Evolutionary conservation across 176 grass and related monocot genomes (phyloP).

Genomic region (Ensete glaucum): DNA sequence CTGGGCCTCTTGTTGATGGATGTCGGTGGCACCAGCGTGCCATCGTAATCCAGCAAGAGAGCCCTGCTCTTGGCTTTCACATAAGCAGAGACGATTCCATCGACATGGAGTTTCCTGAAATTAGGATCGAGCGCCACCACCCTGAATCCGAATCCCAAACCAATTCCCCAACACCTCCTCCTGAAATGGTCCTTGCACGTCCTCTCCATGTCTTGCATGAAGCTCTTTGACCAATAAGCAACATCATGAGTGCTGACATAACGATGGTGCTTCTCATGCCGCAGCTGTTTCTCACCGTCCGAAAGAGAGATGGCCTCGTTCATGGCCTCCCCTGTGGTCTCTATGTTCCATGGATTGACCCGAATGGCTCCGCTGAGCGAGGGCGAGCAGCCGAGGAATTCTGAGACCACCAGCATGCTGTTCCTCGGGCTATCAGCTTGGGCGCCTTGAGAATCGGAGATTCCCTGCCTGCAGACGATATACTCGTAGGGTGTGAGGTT

Average conservation of each 20-base stretch:
- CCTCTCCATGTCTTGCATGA: constrained; percentile 16
- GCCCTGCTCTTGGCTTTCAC: constrained; percentile 1
- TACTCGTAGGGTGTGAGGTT: constrained; percentile 20
- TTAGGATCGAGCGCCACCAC: constrained; percentile 22
- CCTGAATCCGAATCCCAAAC: constrained; percentile 10
- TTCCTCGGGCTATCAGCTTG: not conserved
- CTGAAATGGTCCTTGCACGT: constrained; percentile 11
- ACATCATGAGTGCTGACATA: constrained; percentile 24
- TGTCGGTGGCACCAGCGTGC: constrained; percentile 10
- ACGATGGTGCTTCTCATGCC: constrained; percentile 16
- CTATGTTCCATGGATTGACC: constrained; percentile 21
- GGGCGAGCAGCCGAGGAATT: constrained; percentile 13
- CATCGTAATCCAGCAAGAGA: constrained; percentile 19
- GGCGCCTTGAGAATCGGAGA: not conserved
- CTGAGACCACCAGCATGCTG: constrained; percentile 19
- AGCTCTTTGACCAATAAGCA: constrained; percentile 14
- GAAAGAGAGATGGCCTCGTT: constrained; percentile 5
- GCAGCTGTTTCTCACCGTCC: constrained; percentile 4
- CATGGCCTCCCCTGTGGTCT: constrained; percentile 4
- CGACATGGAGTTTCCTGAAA: constrained; percentile 15
- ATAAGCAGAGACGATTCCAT: constrained; percentile 7
- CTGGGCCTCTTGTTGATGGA: not conserved
- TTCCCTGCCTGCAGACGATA: constrained; percentile 4
- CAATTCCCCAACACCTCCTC: constrained; percentile 11
- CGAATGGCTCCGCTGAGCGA: constrained; percentile 14